Evolutionary conservation across 108 stramenopile genomes (phyloP).

Genomic region (Skeletonema potamos): DNA sequence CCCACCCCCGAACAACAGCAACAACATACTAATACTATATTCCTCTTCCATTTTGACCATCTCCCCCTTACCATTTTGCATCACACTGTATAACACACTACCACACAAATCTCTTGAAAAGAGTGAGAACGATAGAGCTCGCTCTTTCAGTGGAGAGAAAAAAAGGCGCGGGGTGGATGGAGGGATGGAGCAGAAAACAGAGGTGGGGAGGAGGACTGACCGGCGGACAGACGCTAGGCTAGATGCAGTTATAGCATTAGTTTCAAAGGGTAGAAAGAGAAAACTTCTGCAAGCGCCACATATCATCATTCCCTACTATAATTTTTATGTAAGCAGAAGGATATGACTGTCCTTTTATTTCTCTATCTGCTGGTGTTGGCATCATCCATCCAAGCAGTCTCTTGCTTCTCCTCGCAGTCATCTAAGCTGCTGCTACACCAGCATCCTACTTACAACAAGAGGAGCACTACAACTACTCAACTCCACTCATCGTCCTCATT

Average conservation of each 20-base stretch:
- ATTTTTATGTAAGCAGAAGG: no score
- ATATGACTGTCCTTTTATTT: neutral
- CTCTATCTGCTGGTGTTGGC: neutral
- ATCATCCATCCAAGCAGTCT: neutral
- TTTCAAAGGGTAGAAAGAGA: no score
- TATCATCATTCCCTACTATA: neutral
- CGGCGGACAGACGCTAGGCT: neutral
- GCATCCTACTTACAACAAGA: neutral
- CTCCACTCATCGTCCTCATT: neutral
- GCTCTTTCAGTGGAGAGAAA: neutral
- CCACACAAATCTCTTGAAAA: neutral
- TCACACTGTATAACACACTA: conserved; percentile 16
- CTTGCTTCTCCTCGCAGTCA: neutral
- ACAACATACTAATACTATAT: no score
- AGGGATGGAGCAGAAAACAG: neutral
- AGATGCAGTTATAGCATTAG: no score
- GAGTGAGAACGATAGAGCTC: no score
- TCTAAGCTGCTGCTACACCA: neutral
- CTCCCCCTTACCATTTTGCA: conserved; percentile 45
- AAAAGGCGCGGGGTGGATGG: neutral
- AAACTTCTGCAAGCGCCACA: neutral
- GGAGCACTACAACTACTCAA: neutral
- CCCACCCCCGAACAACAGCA: no score
- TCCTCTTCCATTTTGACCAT: no score
- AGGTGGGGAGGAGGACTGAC: no score